A percentile compares a stretch with the other conserved stretches of the same genome.
Conservation (phyloP, 331 rosid species). For the Acacia concinna region DNA sequence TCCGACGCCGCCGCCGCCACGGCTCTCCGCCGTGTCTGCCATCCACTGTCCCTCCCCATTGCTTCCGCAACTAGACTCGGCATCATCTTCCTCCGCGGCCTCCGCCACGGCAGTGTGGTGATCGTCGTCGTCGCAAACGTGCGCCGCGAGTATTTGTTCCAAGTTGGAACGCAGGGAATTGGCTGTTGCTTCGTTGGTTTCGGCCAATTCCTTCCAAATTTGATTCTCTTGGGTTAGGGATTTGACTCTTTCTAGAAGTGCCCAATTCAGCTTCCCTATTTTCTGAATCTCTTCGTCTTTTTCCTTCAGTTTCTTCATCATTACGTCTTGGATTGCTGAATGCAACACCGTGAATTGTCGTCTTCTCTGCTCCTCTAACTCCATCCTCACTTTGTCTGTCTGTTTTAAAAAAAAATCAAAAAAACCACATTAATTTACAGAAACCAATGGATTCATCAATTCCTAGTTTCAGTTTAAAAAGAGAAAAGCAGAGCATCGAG, state of each 20-base stretch:
- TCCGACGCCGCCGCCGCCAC: neutral
- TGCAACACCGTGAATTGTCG: constrained; percentile 51
- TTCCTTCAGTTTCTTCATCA: constrained; percentile 54
- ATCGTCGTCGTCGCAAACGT: constrained; percentile 36
- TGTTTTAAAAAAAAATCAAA: constrained; percentile 16
- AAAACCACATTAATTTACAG: neutral
- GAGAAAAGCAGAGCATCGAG: neutral
- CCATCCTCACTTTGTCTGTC: constrained; percentile 60
- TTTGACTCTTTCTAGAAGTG: constrained; percentile 60
- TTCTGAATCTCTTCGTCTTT: constrained; percentile 72
- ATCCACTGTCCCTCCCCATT: neutral
- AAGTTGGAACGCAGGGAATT: constrained; percentile 52
- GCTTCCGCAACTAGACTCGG: constrained; percentile 62
- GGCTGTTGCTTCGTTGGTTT: constrained; percentile 66
- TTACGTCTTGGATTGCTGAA: constrained; percentile 43
- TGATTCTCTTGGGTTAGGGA: constrained; percentile 60
- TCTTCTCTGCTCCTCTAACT: constrained; percentile 46
- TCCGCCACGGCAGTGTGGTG: neutral
- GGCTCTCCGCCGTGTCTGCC: neutral
- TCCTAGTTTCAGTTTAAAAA: neutral
- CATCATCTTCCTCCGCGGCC: constrained; percentile 33
- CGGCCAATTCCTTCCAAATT: constrained; percentile 68
- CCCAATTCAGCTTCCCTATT: constrained; percentile 60
- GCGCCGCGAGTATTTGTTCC: constrained; percentile 65
- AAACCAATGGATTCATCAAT: neutral